Percentiles rank a stretch among this genome's conserved stretches.
Conservation (phyloP, 371 early-diverging fungal genomes). For the Batrachochytrium dendrobatidis region DNA sequence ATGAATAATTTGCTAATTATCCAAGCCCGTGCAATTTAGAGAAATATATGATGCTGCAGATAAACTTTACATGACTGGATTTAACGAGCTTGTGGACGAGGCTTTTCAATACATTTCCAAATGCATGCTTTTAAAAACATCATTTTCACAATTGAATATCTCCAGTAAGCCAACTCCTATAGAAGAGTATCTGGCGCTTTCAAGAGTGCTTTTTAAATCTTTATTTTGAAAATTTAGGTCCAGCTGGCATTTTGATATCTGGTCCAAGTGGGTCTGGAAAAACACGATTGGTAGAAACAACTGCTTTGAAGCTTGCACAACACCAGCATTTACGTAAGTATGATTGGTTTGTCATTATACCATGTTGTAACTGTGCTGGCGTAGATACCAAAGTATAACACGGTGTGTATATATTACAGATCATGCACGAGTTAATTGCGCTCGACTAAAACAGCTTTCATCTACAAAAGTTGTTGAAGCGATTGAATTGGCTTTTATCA, state of each 20-base stretch:
- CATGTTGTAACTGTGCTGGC: background rate
- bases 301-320: background rate
- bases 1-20: no score
- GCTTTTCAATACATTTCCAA: background rate
- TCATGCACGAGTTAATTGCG: conserved; percentile 40
- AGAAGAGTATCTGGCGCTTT: no score
- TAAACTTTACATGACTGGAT: background rate
- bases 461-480: conserved; percentile 56
- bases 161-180: no score
- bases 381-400: no score
- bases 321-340: conserved; percentile 11
- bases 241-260: conserved; percentile 70
- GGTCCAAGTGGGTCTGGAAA: conserved; percentile 87
- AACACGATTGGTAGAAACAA: conserved; percentile 54
- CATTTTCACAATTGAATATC: background rate
- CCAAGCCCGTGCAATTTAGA: no score
- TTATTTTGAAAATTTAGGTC: conserved; percentile 29
- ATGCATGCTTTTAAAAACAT: background rate
- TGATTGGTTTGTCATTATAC: conserved; percentile 1
- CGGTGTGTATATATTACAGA: conserved; percentile 14
- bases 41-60: no score
- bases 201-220: no score
- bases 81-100: background rate
- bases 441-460: conserved; percentile 55
- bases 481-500: conserved; percentile 53